Evolutionary conservation across 106 monocot species (phyloP).

Genomic region (Dendrobium nobile): DNA sequence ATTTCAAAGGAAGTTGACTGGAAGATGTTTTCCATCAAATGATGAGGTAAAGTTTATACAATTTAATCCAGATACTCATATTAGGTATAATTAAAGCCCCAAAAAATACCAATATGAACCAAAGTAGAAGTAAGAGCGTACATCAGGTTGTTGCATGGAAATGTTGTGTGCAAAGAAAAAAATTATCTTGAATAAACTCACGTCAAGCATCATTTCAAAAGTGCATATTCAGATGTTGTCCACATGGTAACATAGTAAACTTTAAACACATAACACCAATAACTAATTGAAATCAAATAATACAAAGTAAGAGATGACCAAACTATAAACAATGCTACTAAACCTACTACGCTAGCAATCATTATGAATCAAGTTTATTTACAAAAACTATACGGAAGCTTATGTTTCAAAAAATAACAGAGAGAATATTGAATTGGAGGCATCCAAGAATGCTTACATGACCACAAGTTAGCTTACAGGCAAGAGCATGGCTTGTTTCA

Average conservation of each 20-base stretch:
- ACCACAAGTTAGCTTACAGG: conserved; percentile 92
- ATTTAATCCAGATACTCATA: not conserved
- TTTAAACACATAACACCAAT: not conserved
- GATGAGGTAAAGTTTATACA: not conserved
- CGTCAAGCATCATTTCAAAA: not conserved
- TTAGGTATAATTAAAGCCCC: not conserved
- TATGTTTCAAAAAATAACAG: conserved; percentile 2
- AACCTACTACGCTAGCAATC: not conserved
- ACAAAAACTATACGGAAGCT: not conserved
- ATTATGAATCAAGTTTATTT: not conserved
- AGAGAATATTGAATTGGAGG: not conserved
- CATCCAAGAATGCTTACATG: conserved; percentile 37
- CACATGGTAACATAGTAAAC: not conserved
- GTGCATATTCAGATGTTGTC: not conserved
- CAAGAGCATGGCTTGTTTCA: conserved; percentile 87
- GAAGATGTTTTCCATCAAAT: not conserved
- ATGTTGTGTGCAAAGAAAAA: not conserved
- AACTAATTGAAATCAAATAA: not conserved
- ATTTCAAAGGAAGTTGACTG: not conserved
- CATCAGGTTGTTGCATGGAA: not conserved
- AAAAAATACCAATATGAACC: not conserved
- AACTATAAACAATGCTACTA: not conserved
- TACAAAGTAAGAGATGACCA: not conserved
- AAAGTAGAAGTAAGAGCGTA: not conserved
- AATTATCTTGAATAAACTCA: not conserved